phyloP scores from a whole-genome alignment of 2,329 filamentous ascomycete genomes.

The Colletotrichum tabaci region DNA sequence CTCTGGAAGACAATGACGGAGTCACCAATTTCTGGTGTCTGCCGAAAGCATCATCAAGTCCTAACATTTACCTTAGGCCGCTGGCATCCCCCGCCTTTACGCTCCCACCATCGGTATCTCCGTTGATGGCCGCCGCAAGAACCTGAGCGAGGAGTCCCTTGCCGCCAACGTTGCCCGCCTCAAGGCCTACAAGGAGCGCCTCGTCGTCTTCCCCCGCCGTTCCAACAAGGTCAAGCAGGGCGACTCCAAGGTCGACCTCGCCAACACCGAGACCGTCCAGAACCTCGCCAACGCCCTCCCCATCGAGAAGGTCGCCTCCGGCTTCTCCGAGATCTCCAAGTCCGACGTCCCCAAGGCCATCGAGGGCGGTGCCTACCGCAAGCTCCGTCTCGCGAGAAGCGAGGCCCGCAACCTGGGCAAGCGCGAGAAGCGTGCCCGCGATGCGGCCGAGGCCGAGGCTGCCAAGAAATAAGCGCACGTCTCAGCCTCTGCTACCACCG shows the following conservation, averaged over 20 bases:
- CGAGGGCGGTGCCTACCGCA: constrained; percentile 89
- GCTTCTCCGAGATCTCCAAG: constrained; percentile 84
- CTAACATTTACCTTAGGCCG: constrained; percentile 73
- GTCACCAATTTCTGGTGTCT: neutral
- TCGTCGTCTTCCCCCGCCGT: constrained; percentile 98
- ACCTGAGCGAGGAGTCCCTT: constrained; percentile 96
- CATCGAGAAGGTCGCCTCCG: constrained; percentile 77
- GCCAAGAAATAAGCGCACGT: constrained; percentile 83
- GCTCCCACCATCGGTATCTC: constrained; percentile 97
- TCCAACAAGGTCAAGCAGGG: constrained; percentile 94
- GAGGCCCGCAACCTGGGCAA: constrained; percentile 86
- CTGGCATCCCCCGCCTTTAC: constrained; percentile 93
- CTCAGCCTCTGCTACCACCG: constrained; percentile 27
- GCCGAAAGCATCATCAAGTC: neutral
- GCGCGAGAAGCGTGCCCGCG: constrained; percentile 94
- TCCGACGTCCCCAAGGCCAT: constrained; percentile 80
- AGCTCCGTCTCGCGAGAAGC: constrained; percentile 86
- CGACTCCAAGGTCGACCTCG: constrained; percentile 87
- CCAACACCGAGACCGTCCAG: constrained; percentile 74
- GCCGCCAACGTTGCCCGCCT: constrained; percentile 96
- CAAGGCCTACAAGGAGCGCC: constrained; percentile 95
- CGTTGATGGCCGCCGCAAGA: constrained; percentile 96
- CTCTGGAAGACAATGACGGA: neutral
- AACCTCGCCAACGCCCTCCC: constrained; percentile 76
- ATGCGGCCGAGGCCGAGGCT: constrained; percentile 86